A percentile compares a stretch with the other conserved stretches of the same genome.
Conservation (phyloP, 371 early-diverging fungal species). For the Actinomucor elegans region DNA sequence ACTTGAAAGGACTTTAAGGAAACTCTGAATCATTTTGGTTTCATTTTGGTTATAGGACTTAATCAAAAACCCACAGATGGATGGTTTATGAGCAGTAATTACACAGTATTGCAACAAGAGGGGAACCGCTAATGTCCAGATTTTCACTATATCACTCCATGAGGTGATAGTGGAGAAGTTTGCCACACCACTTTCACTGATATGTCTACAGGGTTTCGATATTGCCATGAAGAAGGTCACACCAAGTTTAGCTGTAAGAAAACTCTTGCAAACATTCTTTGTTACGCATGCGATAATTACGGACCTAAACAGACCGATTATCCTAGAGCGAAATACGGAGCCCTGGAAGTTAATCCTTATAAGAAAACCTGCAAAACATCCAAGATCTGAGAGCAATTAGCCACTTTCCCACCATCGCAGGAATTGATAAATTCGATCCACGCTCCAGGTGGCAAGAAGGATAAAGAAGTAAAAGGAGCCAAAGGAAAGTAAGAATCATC, state of each 20-base stretch:
- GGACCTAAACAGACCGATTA: too few relatives aligned
- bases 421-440: background rate
- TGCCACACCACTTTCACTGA: too few relatives aligned
- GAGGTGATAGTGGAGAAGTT: too few relatives aligned
- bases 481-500: too few relatives aligned
- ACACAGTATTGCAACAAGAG: background rate
- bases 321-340: too few relatives aligned
- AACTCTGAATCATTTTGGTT: background rate
- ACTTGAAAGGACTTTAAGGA: too few relatives aligned
- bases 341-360: too few relatives aligned
- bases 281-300: background rate
- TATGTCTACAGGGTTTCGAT: constrained; percentile 1
- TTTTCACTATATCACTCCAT: background rate
- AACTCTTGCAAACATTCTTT: background rate
- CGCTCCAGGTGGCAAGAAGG: too few relatives aligned
- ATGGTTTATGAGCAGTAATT: background rate
- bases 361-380: too few relatives aligned
- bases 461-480: too few relatives aligned
- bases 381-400: too few relatives aligned
- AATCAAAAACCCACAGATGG: background rate
- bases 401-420: too few relatives aligned
- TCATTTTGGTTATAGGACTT: background rate
- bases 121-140: background rate
- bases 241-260: background rate
- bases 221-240: background rate